Evolutionary conservation across 164 flowering plant species (phyloP).

Genomic region (Chimonanthus salicifolius): DNA sequence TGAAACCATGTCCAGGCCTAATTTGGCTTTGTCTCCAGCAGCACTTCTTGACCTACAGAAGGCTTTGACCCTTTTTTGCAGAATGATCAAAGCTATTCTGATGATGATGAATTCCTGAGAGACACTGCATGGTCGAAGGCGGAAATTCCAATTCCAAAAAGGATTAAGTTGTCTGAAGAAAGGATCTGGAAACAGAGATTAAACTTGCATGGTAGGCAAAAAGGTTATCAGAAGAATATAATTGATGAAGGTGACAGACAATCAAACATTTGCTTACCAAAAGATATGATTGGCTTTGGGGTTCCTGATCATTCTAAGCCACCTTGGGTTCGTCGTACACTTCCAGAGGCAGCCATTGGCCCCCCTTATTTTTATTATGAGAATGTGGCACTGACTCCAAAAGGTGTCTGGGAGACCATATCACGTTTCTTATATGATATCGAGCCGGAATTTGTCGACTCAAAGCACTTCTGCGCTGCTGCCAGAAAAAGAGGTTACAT

Average conservation of each 20-base stretch:
- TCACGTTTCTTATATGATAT: conserved; percentile 66
- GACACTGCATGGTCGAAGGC: conserved; percentile 9
- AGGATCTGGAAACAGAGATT: conserved; percentile 25
- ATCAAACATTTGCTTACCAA: background rate
- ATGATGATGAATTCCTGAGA: conserved; percentile 1
- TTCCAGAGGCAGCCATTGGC: conserved; percentile 66
- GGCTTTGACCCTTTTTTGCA: conserved; percentile 13
- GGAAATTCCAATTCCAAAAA: conserved; percentile 16
- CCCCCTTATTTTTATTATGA: conserved; percentile 93
- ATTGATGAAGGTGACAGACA: conserved; percentile 1
- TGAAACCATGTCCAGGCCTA: too few relatives aligned
- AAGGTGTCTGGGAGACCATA: conserved; percentile 82
- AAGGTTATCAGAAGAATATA: conserved; percentile 14
- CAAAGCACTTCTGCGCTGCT: conserved; percentile 74
- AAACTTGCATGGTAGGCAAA: conserved; percentile 5
- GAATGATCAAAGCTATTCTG: conserved; percentile 2
- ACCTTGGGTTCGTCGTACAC: conserved; percentile 22
- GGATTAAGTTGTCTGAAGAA: conserved; percentile 24
- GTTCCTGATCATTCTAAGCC: conserved; percentile 12
- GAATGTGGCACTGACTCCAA: conserved; percentile 89
- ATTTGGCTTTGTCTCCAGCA: too few relatives aligned
- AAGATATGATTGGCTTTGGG: conserved; percentile 33
- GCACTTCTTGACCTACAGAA: conserved; percentile 5
- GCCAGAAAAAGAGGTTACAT: conserved; percentile 89
- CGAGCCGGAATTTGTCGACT: conserved; percentile 91